Evolutionary conservation across 2,329 filamentous ascomycete genomes (phyloP), one percentile per base, ranked within the genome.

Genomic region (Nemania sp.): DNA sequence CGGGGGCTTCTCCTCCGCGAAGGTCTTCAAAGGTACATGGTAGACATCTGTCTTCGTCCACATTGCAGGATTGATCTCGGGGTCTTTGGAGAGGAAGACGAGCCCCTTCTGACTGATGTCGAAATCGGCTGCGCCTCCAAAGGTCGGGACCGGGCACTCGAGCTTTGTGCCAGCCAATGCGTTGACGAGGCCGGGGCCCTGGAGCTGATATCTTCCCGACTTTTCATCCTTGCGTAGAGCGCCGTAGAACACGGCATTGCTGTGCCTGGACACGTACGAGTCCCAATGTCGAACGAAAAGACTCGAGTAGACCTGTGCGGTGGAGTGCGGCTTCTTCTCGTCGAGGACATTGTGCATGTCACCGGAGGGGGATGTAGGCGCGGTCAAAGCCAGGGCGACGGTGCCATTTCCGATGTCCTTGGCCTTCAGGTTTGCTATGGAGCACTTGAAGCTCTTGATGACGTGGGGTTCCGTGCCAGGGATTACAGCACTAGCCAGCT

Each of bases 211-310:
- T 42, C 50, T 54, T 9, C 54, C 61, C n/a, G 66, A 57, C 13
- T 67, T 74, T 13, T 74, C 73, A 37, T 72, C 75, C 71, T 78
- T 79, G 65, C 75, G 66, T 25, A 68, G 61, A 4, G 69, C 65
- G 5, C 72, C 68, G 47, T 73, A 74, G 57, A 76, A 73, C 3
- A 97, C 81, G 2, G 89, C 83, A 69, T 87, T 89, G 63, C 83
- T 86, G 69, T 90, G 87, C 47, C 87, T 83, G 0, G 83, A 86
- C 25, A 87, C 79, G 76, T 89, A 96, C n/a, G 82, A 75, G 72
- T 96, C 91, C 91, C 91, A 96, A 70, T 96, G 90, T 13, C 91
- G 85, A 29, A 91, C 90, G 69, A 91, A 95, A 25, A 93, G 83
- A 49, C 83, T 85, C 18, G 85, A 86, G 74, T 95, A 95, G 20